A percentile compares a stretch with the other conserved stretches of the same genome.
Evolutionary conservation across 208 protist species (phyloP).

Genomic region (Kentomonas sorsogonicus): DNA sequence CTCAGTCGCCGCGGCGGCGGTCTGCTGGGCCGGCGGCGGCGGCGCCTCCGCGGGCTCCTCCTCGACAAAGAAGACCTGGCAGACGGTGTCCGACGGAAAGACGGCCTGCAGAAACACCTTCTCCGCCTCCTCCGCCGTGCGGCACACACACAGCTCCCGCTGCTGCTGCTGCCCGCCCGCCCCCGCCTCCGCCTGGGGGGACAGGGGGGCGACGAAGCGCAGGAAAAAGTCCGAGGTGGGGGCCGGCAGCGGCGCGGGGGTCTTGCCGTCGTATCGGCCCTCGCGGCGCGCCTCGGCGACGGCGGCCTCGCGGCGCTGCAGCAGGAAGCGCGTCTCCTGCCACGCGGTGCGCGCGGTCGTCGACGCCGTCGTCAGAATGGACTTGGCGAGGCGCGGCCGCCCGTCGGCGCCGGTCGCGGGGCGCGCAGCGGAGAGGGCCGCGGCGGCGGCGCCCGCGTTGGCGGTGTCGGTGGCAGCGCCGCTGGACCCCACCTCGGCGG

Average conservation of each 20-base stretch:
- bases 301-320: neutral
- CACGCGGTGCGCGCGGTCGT: constrained; percentile 22
- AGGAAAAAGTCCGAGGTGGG: neutral
- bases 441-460: neutral
- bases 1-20: neutral
- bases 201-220: no score
- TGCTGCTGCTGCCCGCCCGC: neutral
- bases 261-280: neutral
- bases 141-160: no score
- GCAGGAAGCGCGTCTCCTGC: constrained; percentile 12
- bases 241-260: no score
- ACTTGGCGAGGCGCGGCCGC: neutral
- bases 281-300: neutral
- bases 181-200: no score
- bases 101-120: neutral
- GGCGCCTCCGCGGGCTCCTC: neutral
- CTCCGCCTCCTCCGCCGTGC: neutral
- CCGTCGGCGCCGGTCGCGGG: neutral
- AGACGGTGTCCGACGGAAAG: neutral
- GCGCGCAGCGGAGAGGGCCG: neutral
- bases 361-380: constrained; percentile 17
- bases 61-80: constrained; percentile 10
- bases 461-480: neutral
- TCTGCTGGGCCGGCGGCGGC: neutral
- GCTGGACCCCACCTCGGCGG: no score